Conservation (phyloP, 2,329 filamentous ascomycete species). For the Fusarium sterilihyphosum region DNA sequence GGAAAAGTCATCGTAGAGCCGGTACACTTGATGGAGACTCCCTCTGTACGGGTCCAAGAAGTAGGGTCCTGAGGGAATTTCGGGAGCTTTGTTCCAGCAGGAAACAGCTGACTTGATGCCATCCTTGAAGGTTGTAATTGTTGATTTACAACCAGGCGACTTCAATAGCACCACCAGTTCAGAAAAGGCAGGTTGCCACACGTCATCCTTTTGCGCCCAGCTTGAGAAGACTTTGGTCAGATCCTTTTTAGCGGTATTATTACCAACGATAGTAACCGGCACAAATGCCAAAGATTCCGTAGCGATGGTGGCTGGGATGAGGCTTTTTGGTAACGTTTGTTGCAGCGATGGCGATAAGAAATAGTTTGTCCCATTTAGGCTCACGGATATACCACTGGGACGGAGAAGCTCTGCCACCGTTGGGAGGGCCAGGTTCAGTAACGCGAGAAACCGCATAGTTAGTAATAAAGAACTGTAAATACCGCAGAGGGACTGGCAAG, state of each 20-base stretch:
- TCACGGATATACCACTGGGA: neutral
- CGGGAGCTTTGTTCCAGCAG: neutral
- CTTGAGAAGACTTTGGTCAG: rapidly evolving
- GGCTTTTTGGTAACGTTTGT: neutral
- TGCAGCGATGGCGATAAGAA: neutral
- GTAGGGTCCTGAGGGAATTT: neutral
- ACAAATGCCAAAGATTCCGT: neutral
- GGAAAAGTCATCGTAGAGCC: neutral
- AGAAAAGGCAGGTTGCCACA: neutral
- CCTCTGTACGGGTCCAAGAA: neutral
- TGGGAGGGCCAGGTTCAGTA: neutral
- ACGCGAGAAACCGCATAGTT: neutral
- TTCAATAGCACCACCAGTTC: neutral
- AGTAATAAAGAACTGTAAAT: no score
- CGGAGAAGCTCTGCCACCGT: neutral
- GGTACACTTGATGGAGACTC: neutral
- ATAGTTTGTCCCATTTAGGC: neutral
- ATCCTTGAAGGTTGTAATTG: neutral
- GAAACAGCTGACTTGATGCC: neutral
- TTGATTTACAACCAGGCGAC: neutral
- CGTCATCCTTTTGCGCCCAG: neutral
- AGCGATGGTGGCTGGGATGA: neutral
- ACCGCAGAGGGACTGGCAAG: rapidly evolving
- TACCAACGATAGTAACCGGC: neutral
- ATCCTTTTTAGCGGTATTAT: neutral